Evolutionary conservation across 73 alveolate species (phyloP), one percentile per base, ranked within the genome.

Genomic region (Paramecium octaurelia): DNA sequence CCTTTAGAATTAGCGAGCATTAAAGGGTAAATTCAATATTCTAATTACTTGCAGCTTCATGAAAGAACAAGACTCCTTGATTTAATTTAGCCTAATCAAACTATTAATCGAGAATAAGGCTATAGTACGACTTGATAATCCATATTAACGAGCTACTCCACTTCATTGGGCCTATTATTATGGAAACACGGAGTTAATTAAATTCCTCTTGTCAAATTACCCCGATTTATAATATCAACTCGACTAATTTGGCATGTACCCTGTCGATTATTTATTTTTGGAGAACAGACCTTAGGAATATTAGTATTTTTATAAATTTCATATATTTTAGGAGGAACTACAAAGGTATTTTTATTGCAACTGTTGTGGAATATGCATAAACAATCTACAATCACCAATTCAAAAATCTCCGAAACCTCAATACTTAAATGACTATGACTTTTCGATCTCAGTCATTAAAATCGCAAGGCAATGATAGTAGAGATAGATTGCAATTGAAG

Each of bases 161-260:
- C 59, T 75, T 21, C 88, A 75, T 75, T 75, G 88, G 88, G 88
- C 88, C 14, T 75, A 75, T 75, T 75, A 75, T 18, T 75, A 75
- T 75, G 88, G 88, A 38, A 75, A 75, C 38, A 12, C 38, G 38
- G 88, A 75, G n/a, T 20, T 75, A 23, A 75, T 75, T 12, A 42
- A 75, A 42, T 75, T 38, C 27, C 34, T 75, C 4, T 38, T 75
- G 35, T 23, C 46, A 23, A 75, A 75, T 35, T 38, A 75, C 23
- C 38, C 38, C 12, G 46, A 29, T 29, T 68, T 75, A 4, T 40
- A 75, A 75, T 75, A 29, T 35, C 38, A 35, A 20, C 35, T 38
- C 6, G 88, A 75, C 29, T 24, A 42, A 42, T 35, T 38, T 38
- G 60, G 46, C 29, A 75, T 38, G 68, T 75, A 75, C 20, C 88